Base-by-base conservation (phyloP, 192 early-diverging fungal species). In the Coemansia interrupta region DNA sequence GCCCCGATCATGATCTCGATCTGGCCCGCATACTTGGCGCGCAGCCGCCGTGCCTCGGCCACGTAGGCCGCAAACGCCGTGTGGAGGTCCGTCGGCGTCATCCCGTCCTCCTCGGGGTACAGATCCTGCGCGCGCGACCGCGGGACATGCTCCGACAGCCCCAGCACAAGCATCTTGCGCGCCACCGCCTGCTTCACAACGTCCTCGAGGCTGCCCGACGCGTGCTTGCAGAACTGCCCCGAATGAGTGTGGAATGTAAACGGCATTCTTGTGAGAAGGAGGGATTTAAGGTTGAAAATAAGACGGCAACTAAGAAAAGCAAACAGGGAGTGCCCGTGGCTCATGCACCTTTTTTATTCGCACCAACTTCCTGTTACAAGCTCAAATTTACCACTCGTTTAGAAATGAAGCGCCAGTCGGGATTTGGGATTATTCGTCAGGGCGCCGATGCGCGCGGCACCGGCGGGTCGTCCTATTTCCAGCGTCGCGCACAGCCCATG, bases 161-260 rank as follows among this genome's bases (percentile, higher is more conserved):
- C 95, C 68, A 90, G 84, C 0, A 73, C 80, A 0, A 75, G 58
- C 82, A 99, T 95, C 13, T 80, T 75, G 26, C 83, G 75, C n/a
- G 64, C 60, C 42, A 92, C 84, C 28, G 94, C 96, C n/a, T 76
- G 63, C 48, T 80, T 58, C 13, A 99, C 85, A 0, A 94, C 89
- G 18, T 87, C 82, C 59, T 96, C 92, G 7, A 99, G 81, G 10
- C 63, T 78, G 18, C 94, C 96, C 18, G 85, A 79, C 30, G 92
- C 96, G 66, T 99, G 96, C 36, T 82, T 79, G 68, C 96, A 99
- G 83, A 92, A 97, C 80, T 95, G 89, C 5, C 96, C 96, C 1
- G 92, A 95, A 66, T 99, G 96, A 12, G 89, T 87, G 63, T 99
- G 96, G 51, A 87, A 83, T 4, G 91, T 91, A 67, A 95, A 85